phyloP scores from a whole-genome alignment of 2,329 filamentous ascomycete genomes.

The Chrysosporium queenslandicum region DNA sequence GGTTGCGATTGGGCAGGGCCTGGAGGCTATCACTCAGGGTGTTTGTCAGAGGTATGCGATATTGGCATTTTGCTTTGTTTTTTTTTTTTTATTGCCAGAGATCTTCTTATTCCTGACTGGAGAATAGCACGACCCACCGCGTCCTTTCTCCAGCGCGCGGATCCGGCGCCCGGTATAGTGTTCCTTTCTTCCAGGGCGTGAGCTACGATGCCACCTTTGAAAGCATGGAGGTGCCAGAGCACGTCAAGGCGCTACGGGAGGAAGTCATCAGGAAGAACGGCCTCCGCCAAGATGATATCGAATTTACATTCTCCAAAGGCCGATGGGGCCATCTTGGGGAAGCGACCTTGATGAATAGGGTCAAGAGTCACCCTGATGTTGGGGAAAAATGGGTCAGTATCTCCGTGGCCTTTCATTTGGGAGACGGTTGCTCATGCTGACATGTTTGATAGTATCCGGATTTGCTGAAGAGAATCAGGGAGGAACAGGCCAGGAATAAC shows the following conservation, averaged over 20 bases:
- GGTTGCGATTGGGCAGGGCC: constrained; percentile 75
- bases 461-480: constrained; percentile 43
- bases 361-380: constrained; percentile 82
- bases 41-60: constrained; percentile 54
- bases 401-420: neutral
- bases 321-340: constrained; percentile 61
- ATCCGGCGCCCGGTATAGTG: constrained; percentile 61
- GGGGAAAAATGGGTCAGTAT: constrained; percentile 58
- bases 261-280: constrained; percentile 49
- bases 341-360: constrained; percentile 70
- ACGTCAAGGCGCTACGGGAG: constrained; percentile 53
- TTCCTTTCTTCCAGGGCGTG: constrained; percentile 85
- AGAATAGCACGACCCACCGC: constrained; percentile 62
- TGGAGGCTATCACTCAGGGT: constrained; percentile 74
- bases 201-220: constrained; percentile 70
- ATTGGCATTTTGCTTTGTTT: neutral
- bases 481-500: constrained; percentile 42
- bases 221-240: constrained; percentile 58
- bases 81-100: neutral
- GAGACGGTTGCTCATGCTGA: neutral
- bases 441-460: constrained; percentile 48
- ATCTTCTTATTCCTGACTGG: neutral
- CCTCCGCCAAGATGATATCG: constrained; percentile 59
- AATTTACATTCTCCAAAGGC: constrained; percentile 73
- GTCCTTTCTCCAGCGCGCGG: constrained; percentile 65